Percentiles rank a stretch among this genome's conserved stretches.
These are phyloP conservation scores for Vairimorpha ceranae DNA, from an alignment of 371 early-diverging fungal species.

Conservation along the genomic window DNA sequence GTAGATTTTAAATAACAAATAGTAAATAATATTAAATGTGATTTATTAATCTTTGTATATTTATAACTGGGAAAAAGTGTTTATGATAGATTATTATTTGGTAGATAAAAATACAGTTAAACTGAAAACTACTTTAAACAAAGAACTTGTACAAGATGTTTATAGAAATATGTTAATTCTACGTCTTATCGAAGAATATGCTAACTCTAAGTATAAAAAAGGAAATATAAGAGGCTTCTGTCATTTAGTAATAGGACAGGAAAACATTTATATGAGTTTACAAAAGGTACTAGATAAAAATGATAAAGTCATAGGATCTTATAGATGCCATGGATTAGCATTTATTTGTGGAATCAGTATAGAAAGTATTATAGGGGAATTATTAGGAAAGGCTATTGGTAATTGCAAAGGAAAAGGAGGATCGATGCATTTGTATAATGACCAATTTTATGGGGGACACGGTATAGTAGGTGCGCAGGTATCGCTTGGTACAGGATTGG, in stretches of 20 bases:
- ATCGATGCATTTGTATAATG: constrained; percentile 97
- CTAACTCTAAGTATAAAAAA: constrained; percentile 70
- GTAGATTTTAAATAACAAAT: background rate
- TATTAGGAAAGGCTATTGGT: constrained; percentile 75
- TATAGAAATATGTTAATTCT: constrained; percentile 56
- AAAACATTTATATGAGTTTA: constrained; percentile 89
- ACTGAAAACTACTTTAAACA: background rate
- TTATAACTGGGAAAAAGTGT: background rate
- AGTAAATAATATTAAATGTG: background rate
- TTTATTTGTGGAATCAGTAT: constrained; percentile 74
- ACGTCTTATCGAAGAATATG: constrained; percentile 43
- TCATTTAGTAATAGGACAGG: constrained; percentile 95
- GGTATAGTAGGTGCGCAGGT: constrained; percentile 99
- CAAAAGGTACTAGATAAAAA: constrained; percentile 72
- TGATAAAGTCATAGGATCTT: constrained; percentile 91
- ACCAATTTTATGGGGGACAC: constrained; percentile 93
- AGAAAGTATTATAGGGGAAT: constrained; percentile 71
- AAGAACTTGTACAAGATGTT: constrained; percentile 19
- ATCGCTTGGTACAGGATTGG: constrained; percentile 88
- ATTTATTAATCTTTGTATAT: background rate
- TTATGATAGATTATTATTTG: background rate
- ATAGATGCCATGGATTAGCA: constrained; percentile 96
- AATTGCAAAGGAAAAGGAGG: constrained; percentile 94
- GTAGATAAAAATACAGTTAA: background rate
- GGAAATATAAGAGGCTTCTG: constrained; percentile 95